These are phyloP conservation scores for Adansonia rubrostipa DNA, from an alignment of 441 rosid species.

Conservation along the genomic window DNA sequence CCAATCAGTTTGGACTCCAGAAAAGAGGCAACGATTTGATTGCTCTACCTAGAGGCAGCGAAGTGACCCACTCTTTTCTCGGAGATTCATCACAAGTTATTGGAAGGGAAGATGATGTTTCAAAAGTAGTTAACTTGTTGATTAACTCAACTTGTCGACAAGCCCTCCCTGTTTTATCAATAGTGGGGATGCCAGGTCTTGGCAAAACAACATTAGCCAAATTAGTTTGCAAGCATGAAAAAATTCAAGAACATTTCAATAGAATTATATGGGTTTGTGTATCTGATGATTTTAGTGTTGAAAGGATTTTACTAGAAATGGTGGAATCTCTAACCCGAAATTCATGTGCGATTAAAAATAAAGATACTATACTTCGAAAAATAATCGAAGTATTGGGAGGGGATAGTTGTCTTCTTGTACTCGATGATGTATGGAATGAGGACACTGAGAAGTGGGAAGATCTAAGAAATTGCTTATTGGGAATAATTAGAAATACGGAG, in stretches of 20 bases:
- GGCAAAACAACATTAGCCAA: slow-evolving; percentile 10
- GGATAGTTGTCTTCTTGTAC: slow-evolving; percentile 32
- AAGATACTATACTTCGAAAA: not conserved
- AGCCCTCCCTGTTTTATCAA: not conserved
- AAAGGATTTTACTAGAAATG: slow-evolving; percentile 21
- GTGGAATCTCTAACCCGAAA: slow-evolving; percentile 8
- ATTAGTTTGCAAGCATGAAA: not conserved
- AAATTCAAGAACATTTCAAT: not conserved
- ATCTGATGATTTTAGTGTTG: not conserved
- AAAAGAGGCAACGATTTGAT: not conserved
- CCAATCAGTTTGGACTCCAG: not conserved
- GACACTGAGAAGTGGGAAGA: not conserved
- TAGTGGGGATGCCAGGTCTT: not conserved
- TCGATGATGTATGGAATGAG: slow-evolving; percentile 34
- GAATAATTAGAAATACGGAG: not conserved
- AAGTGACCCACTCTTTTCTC: not conserved
- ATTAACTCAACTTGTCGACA: slow-evolving; percentile 3
- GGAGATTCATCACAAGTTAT: slow-evolving; percentile 14
- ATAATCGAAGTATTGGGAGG: not conserved
- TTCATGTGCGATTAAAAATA: not conserved
- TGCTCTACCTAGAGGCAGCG: not conserved
- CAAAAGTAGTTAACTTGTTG: slow-evolving; percentile 21
- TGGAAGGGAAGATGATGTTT: slow-evolving; percentile 23
- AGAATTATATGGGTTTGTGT: not conserved
- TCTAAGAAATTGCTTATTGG: slow-evolving; percentile 16